phyloP scores from a whole-genome alignment of 176 grass and related monocot genomes.

The Calamus simplicifolius region DNA sequence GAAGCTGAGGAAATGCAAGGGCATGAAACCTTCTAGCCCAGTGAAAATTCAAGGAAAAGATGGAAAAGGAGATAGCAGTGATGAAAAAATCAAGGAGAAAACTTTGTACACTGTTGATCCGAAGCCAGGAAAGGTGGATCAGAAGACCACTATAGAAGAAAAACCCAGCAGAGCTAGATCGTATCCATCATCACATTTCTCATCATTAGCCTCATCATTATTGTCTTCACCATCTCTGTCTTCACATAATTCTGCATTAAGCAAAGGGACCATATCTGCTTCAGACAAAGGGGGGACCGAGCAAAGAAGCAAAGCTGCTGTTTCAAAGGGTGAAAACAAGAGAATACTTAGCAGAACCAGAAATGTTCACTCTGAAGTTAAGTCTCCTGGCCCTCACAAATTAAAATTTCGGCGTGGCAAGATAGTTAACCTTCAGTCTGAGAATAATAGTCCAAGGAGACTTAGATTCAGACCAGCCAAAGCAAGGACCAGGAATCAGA shows the following conservation, averaged over 20 bases:
- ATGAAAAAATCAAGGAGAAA: constrained; percentile 25
- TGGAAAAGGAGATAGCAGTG: constrained; percentile 14
- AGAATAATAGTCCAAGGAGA: constrained; percentile 18
- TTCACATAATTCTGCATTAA: background rate
- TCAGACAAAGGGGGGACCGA: background rate
- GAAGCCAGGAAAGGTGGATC: constrained; percentile 28
- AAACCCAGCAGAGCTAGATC: constrained; percentile 5
- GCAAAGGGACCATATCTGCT: background rate
- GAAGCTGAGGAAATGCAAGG: constrained; percentile 19
- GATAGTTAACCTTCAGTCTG: constrained; percentile 27
- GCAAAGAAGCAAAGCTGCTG: background rate
- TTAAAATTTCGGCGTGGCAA: constrained; percentile 41
- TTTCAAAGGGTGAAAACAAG: constrained; percentile 19
- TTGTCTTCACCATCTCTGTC: background rate
- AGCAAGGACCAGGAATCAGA: background rate
- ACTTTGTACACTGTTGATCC: constrained; percentile 21
- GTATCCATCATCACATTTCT: constrained; percentile 8
- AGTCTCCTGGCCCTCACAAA: constrained; percentile 10
- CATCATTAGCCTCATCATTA: background rate
- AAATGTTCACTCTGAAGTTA: background rate
- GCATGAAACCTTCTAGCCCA: constrained; percentile 18
- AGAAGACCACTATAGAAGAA: constrained; percentile 12
- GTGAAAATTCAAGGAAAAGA: constrained; percentile 27
- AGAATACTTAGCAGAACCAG: constrained; percentile 13
- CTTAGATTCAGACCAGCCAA: constrained; percentile 32